These are phyloP conservation scores for Davidsoniella australis DNA, from an alignment of 2,329 filamentous ascomycete species.

Conservation along the genomic window DNA sequence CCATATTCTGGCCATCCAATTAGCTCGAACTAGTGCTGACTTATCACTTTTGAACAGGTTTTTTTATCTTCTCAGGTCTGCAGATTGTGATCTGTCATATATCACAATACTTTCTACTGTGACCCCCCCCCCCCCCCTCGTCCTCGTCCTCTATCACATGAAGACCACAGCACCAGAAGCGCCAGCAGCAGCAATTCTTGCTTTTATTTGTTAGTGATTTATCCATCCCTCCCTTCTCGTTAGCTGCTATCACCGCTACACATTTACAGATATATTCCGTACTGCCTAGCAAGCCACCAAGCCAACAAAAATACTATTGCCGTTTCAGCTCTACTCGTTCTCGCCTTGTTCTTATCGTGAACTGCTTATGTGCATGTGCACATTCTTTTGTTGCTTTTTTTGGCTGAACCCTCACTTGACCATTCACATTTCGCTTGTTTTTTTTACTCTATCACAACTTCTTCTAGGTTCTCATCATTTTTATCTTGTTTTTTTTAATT, in stretches of 20 bases:
- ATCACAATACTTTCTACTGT: background rate
- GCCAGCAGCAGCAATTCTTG: too few species aligned
- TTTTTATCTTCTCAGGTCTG: background rate
- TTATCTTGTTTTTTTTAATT: background rate
- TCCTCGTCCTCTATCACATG: too few species aligned
- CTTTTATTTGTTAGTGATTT: too few species aligned
- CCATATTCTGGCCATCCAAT: too few species aligned
- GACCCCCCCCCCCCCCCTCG: too few species aligned
- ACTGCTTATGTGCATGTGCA: background rate
- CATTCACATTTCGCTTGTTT: background rate
- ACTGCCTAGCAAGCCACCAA: too few species aligned
- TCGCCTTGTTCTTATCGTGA: too few species aligned
- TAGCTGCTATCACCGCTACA: too few species aligned
- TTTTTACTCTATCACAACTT: background rate
- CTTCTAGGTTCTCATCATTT: background rate
- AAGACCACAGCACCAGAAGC: too few species aligned
- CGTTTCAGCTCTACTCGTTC: background rate
- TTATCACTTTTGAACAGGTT: conserved; percentile 4
- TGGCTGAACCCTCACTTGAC: too few species aligned
- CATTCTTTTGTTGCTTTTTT: background rate
- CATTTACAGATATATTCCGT: too few species aligned
- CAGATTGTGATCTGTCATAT: background rate
- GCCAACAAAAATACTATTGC: background rate
- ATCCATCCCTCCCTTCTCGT: too few species aligned
- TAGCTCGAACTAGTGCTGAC: background rate